Conservation (phyloP, 75 land plant genomes). For the Pseudotsuga menziesii region DNA sequence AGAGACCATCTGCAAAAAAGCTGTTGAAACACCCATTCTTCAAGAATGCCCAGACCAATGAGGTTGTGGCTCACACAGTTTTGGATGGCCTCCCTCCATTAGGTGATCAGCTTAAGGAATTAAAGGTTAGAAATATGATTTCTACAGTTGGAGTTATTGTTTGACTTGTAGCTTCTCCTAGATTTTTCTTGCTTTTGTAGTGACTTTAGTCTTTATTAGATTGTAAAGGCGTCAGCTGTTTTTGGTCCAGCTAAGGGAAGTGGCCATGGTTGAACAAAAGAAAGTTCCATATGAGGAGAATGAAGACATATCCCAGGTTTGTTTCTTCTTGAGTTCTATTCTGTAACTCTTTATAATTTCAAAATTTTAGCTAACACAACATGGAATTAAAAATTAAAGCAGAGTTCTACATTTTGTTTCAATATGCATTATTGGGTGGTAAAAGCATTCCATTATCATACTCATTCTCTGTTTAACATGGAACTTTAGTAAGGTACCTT, state of each 20-base stretch:
- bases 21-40: conserved; percentile 28
- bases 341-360: not conserved
- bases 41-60: conserved; percentile 12
- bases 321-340: not conserved
- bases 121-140: conserved; percentile 21
- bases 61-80: conserved; percentile 9
- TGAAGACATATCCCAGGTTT: conserved; percentile 33
- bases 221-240: not conserved
- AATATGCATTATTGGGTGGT: not conserved
- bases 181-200: not conserved
- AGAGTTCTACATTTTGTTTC: not conserved
- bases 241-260: conserved; percentile 33
- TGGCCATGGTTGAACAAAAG: conserved; percentile 24
- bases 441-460: not conserved
- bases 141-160: not conserved
- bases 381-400: not conserved
- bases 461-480: not conserved
- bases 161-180: not conserved
- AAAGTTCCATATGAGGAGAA: conserved; percentile 32
- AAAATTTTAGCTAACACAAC: conserved; percentile 3
- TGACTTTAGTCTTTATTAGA: conserved; percentile 3
- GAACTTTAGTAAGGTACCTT: not conserved
- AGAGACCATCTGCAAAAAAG: conserved; percentile 28
- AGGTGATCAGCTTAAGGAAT: conserved; percentile 24
- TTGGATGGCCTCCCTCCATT: conserved; percentile 26